Base-by-base conservation (phyloP, 1,139 yeast genomes). In the Suhomyces taliae region DNA sequence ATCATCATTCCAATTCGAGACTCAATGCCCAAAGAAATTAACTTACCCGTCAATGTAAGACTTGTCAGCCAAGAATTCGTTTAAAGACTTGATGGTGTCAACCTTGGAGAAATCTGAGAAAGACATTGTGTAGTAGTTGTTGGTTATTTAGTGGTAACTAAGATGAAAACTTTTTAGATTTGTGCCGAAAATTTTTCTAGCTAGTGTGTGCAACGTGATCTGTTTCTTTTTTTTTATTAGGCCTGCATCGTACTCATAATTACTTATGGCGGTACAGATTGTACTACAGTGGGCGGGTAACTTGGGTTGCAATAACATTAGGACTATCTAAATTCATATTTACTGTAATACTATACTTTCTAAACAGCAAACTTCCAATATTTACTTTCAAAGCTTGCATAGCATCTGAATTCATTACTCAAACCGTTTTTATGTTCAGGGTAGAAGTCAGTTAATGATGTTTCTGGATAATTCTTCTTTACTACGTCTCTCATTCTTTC, bases 1-100 rank as follows among this genome's bases (percentile, higher is more conserved):
- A 76, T 86, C 91, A 85, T 86, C 90, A 83, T 79, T 52, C 54
- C 43, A 43, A 27, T 26, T 36, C 32, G n/a, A 29, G 32, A 29
- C 9, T 9, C 9, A 29, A 33, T 31, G 36, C 27, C 41, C 29
- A 34, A 29, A 24, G 44, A 45, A 80, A 27, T 9, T 39, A 41
- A 63, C 95, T 72, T 86, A 89, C 95, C 97, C 96, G 71, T 88
- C 93, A 65, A 90, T 69, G 87, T 90, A 90, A 59, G 95, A 87
- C 82, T 90, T 88, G 77, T 87, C 91, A 74, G 86, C 89, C 76
- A 91, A 85, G 82, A 81, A 85, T 64, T 81, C 80, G 88, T 90
- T 85, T 72, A 91, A 87, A 70, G 90, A 79, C 74, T 87, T 78
- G 70, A 91, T 76, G 70, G 97, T 79, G 76, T 85, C 90, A 65